Evolutionary conservation across 257 asterid species (phyloP).

Genomic region (Gentiana dahurica): DNA sequence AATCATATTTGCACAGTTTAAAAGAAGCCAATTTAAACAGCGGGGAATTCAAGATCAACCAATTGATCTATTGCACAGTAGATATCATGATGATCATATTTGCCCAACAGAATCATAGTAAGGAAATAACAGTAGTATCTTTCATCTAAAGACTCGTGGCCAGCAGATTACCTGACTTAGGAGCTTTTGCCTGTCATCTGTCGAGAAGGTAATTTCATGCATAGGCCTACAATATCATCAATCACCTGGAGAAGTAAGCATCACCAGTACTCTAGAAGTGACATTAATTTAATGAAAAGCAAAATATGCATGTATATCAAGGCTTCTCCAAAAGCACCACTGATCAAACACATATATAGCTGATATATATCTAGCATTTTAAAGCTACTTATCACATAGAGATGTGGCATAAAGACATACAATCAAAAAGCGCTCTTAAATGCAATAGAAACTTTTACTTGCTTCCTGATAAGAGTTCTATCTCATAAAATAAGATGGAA

Average conservation of each 20-base stretch:
- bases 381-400: no score
- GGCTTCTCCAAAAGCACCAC: no score
- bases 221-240: conserved; percentile 60
- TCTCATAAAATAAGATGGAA: no score
- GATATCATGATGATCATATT: not conserved
- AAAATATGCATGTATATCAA: no score
- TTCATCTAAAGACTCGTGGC: not conserved
- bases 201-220: conserved; percentile 97
- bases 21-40: no score
- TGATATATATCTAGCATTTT: no score
- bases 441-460: no score
- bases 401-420: no score
- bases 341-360: no score
- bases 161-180: conserved; percentile 69
- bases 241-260: conserved; percentile 10
- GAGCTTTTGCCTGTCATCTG: conserved; percentile 86
- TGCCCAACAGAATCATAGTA: not conserved
- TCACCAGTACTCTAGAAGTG: not conserved
- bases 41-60: no score
- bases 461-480: no score
- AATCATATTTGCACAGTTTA: not conserved
- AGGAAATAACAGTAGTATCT: not conserved
- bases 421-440: no score
- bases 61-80: not conserved
- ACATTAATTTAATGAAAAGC: not conserved